Percentiles rank a stretch among this genome's conserved stretches.
Evolutionary conservation across 2,329 filamentous ascomycete species (phyloP).

Genomic region (Diplodia mutila): DNA sequence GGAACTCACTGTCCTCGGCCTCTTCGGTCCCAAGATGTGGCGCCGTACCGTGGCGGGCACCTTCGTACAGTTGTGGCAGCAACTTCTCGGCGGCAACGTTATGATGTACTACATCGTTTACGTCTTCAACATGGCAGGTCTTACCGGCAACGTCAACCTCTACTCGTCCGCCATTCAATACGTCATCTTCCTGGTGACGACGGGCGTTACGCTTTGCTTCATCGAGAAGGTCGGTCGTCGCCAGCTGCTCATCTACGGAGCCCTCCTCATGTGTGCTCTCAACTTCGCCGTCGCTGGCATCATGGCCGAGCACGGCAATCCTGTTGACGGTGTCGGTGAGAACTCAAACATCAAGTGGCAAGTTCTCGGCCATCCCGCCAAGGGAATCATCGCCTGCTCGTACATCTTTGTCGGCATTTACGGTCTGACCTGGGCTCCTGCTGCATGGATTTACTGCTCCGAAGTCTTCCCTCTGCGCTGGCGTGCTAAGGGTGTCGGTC

Average conservation of each 20-base stretch:
- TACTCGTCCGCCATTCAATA: conserved; percentile 57
- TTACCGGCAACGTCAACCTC: conserved; percentile 26
- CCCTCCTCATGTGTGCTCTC: conserved; percentile 62
- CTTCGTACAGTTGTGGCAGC: conserved; percentile 62
- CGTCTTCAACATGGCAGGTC: conserved; percentile 56
- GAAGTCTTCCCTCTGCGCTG: conserved; percentile 47
- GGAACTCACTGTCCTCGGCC: conserved; percentile 20
- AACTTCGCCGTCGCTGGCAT: conserved; percentile 64
- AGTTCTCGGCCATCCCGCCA: conserved; percentile 48
- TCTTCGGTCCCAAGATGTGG: conserved; percentile 53
- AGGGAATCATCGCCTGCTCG: conserved; percentile 55
- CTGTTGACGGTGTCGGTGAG: conserved; percentile 42
- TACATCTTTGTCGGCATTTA: conserved; percentile 51
- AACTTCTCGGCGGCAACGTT: conserved; percentile 44
- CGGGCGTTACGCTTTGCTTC: conserved; percentile 63
- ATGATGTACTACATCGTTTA: conserved; percentile 61
- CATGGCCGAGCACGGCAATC: conserved; percentile 61
- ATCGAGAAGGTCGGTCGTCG: conserved; percentile 64
- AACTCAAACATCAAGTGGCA: conserved; percentile 45
- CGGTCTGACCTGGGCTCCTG: conserved; percentile 46
- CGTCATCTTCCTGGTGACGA: conserved; percentile 65
- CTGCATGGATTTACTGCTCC: conserved; percentile 43
- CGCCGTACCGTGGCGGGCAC: conserved; percentile 60
- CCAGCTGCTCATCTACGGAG: conserved; percentile 58
- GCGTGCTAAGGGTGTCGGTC: conserved; percentile 46